A percentile compares a stretch with the other conserved stretches of the same genome.
Evolutionary conservation across 2,329 filamentous ascomycete genomes (phyloP).

Genomic region (Colletotrichum eremochloae): DNA sequence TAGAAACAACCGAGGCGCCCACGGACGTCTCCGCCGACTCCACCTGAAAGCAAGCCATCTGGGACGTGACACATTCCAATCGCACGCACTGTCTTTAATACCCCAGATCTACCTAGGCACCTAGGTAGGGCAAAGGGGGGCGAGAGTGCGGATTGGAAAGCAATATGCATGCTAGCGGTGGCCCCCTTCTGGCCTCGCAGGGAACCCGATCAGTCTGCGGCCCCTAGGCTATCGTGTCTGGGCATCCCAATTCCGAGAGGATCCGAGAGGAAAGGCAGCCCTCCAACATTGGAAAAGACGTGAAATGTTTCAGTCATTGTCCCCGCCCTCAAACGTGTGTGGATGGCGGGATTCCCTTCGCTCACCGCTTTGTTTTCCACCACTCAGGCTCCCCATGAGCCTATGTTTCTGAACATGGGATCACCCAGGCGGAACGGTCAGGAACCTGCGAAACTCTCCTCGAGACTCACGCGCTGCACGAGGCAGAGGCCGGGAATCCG

Average conservation of each 20-base stretch:
- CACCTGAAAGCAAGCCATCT: background rate
- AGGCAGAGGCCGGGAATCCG: background rate
- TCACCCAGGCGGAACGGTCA: conserved; percentile 15
- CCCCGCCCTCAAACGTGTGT: conserved; percentile 11
- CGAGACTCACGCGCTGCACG: conserved; percentile 6
- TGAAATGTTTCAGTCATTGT: conserved; percentile 28
- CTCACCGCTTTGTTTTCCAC: conserved; percentile 30
- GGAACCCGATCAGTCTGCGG: conserved; percentile 19
- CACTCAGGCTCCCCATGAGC: conserved; percentile 12
- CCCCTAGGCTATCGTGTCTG: conserved; percentile 15
- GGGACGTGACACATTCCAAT: conserved; percentile 11
- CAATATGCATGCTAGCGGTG: background rate
- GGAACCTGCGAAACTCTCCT: conserved; percentile 20
- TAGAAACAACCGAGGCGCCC: conserved; percentile 1
- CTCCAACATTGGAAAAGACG: conserved; percentile 23
- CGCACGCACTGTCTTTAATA: conserved; percentile 11
- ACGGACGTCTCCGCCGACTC: conserved; percentile 7
- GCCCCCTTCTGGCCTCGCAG: conserved; percentile 1
- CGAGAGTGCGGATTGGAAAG: background rate
- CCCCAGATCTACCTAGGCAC: background rate
- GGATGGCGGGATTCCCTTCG: conserved; percentile 3
- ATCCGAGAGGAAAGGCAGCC: background rate
- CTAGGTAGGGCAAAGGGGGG: background rate
- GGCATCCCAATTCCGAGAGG: conserved; percentile 27
- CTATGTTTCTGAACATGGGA: conserved; percentile 40